These are phyloP conservation scores for Leishmania gerbilli DNA, from an alignment of 208 protist species.

Conservation along the genomic window DNA sequence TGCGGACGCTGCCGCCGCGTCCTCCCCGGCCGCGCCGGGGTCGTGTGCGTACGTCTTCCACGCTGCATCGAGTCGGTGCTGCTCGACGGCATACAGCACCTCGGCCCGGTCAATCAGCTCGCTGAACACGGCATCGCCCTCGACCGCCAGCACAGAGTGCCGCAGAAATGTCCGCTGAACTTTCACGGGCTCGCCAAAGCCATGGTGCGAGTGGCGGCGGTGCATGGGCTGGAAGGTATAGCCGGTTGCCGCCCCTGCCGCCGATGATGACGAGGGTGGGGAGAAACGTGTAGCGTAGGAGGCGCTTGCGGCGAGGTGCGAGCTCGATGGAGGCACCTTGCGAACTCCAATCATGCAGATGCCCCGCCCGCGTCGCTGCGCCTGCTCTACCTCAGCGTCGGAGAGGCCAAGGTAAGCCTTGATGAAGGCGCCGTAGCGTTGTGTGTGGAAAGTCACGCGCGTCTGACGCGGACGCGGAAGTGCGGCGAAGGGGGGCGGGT, in stretches of 20 bases:
- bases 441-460: conserved; percentile 52
- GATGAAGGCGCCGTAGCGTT: conserved; percentile 73
- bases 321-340: conserved; percentile 17
- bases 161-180: conserved; percentile 52
- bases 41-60: neutral
- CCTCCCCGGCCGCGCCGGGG: neutral
- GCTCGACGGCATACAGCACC: conserved; percentile 37
- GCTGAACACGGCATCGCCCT: conserved; percentile 79
- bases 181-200: conserved; percentile 27
- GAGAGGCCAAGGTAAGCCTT: conserved; percentile 67
- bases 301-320: conserved; percentile 3
- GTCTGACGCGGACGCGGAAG: conserved; percentile 25
- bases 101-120: conserved; percentile 58
- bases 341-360: conserved; percentile 70
- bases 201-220: conserved; percentile 2
- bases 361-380: conserved; percentile 45
- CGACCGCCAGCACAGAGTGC: conserved; percentile 82
- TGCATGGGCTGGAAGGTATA: neutral
- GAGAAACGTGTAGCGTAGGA: neutral
- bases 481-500: conserved; percentile 18
- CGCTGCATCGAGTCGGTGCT: conserved; percentile 26
- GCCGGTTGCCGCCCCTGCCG: neutral
- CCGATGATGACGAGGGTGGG: neutral
- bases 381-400: conserved; percentile 48
- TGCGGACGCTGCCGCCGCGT: neutral